Base-by-base conservation (phyloP, 352 stramenopile genomes). In the Phytophthora palmivora region DNA sequence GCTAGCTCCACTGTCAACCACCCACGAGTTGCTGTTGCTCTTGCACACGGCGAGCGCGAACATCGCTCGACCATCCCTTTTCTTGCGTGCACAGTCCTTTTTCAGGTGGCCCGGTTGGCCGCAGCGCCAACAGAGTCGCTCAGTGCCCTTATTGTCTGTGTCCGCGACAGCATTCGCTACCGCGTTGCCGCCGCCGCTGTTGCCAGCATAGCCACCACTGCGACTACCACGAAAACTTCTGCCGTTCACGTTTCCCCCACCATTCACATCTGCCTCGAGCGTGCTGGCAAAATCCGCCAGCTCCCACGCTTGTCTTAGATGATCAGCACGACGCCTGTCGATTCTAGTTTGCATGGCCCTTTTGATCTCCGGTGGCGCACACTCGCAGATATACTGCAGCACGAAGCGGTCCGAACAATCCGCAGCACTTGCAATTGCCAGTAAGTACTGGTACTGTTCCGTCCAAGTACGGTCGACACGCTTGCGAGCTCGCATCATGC, bases 371-470 rank as follows among this genome's bases (percentile, higher is more conserved):
- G 15, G 19, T 0, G 34, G 24, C 18, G 48, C 34, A 2, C 19
- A 39, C 10, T 56, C 48, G 33, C 34, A 56, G 10, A 45, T 18
- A n/a, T 32, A 56, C 48, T 45, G 34, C 19, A 45, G 33, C 32
- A 56, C 48, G 19, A 56, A 56, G 18, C 18, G 48, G 12, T 46
- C 18, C 2, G 26, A 11, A 24, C 43, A 55, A 9, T 24, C 39
- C 18, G 55, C 24, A 18, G n/a, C 16, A 11, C 46, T 18, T 1
- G 55, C 34, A 7, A 55, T 16, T 9, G n/a, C 21, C 26, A 50
- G 19, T 15, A 63, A 16, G 21, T 45, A 63, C 44, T 63, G 44
- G n/a, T 37, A 63, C 19, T 55, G 43, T 21, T 54, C 53, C 10
- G 34, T 34, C 32, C 54, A 53, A 11, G 33, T 33, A 4, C 8